Conservation (phyloP, 306 rosid species). For the Canavalia ensiformis region DNA sequence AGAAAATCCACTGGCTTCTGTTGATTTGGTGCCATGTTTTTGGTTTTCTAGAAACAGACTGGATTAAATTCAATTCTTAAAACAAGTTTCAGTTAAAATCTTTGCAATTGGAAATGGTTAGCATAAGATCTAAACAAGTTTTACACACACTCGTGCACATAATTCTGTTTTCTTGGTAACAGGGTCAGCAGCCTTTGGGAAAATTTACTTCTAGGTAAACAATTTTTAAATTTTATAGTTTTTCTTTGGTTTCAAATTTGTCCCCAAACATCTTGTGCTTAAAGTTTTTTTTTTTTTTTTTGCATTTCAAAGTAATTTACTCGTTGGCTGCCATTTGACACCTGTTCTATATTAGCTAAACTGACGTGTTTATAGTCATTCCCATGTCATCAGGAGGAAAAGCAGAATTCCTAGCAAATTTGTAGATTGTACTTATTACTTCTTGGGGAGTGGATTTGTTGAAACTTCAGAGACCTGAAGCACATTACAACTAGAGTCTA, state of each 20-base stretch:
- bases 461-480: not conserved
- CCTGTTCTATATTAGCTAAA: not conserved
- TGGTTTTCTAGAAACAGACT: not conserved
- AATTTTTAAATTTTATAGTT: not conserved
- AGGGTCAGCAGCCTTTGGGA: not conserved
- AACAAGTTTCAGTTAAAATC: not conserved
- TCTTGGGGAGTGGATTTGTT: slow-evolving; percentile 7
- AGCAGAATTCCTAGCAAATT: not conserved
- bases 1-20: not conserved
- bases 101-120: not conserved
- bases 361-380: not conserved
- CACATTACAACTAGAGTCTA: not conserved
- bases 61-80: not conserved
- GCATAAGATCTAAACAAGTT: not conserved
- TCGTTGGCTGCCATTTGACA: not conserved
- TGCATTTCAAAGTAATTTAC: not conserved
- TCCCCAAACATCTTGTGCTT: not conserved
- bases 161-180: not conserved
- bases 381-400: not conserved
- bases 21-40: slow-evolving; percentile 9
- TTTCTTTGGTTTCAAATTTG: not conserved
- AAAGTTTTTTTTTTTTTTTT: not conserved
- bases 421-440: not conserved
- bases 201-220: not conserved
- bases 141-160: not conserved